Conservation (phyloP, 768 basidiomycete genomes). For the Filobasidium floriforme region DNA sequence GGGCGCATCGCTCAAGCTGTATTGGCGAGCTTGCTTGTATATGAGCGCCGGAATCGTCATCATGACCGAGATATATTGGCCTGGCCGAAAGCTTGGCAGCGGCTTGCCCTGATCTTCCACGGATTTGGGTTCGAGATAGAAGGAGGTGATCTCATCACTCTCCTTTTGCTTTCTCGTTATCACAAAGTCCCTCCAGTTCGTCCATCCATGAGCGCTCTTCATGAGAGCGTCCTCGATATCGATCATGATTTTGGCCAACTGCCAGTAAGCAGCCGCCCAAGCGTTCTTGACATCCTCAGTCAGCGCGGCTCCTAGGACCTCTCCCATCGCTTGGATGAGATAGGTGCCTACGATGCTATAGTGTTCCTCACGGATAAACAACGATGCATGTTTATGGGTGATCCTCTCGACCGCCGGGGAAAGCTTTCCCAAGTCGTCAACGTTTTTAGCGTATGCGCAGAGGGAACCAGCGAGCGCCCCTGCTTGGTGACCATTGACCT, state of each 20-base stretch:
- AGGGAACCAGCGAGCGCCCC: conserved; percentile 29
- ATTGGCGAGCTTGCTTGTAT: conserved; percentile 28
- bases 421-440: conserved; percentile 27
- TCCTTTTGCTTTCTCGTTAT: conserved; percentile 23
- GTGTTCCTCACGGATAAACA: too few relatives aligned
- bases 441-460: conserved; percentile 30
- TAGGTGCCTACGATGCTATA: conserved; percentile 31
- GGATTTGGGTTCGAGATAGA: conserved; percentile 22
- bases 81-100: conserved; percentile 21
- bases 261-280: conserved; percentile 29
- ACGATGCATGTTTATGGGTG: conserved; percentile 30
- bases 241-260: conserved; percentile 26
- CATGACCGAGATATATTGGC: conserved; percentile 27
- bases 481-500: conserved; percentile 23
- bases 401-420: too few relatives aligned
- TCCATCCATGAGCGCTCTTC: conserved; percentile 21
- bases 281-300: conserved; percentile 27
- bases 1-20: conserved; percentile 24
- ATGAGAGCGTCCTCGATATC: conserved; percentile 22
- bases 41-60: conserved; percentile 18
- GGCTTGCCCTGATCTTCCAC: conserved; percentile 6
- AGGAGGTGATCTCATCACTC: conserved; percentile 25
- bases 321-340: conserved; percentile 25
- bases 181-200: conserved; percentile 24
- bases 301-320: conserved; percentile 30